Base-by-base conservation (phyloP, 768 basidiomycete species). In the Phylloporus scabripes region DNA sequence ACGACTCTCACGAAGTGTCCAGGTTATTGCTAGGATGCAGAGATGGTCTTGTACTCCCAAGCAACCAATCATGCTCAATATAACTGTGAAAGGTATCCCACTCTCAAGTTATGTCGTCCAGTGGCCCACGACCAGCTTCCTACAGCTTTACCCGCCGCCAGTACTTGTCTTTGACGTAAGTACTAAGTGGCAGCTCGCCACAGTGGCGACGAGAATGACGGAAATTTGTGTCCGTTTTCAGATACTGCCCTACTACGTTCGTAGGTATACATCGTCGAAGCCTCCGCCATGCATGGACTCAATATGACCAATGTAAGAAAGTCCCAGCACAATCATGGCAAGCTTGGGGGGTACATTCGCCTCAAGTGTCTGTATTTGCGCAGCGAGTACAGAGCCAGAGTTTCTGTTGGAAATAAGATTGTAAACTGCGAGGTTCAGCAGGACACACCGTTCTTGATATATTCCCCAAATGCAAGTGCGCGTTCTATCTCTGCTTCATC, bases 341-440 rank as follows among this genome's bases (percentile, higher is more conserved):
- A 17, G n/a, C n/a, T 50, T 5, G 56, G 45, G 17, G 79, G 78
- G 61, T 92, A 92, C 73, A 82, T 81, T 49, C 83, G 75, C 61
- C 79, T 85, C 53, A 92, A 68, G 62, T 90, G 79, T 40, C 90
- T 80, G 58, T 92, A 92, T 67, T 92, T 92, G 55, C 85, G 77
- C 38, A 92, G 68, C 1, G 86, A 82, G 59, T 92, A 92, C 18
- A 92, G 66, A 0, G 89, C 88, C 38, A 92, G 72, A 0, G 88
- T 91, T 70, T 92, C 89, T 90, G 45, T 21, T n/a, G 10, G 14
- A 39, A 1, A 24, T 63, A 2, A 60, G 51, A 14, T 15, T 32
- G 12, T 5, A 6, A 10, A 31, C 29, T 29, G 7, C 1, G 1
- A 9, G 10, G 26, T 5, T 12, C 1, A 1, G 29, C 7, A 39